Evolutionary conservation across 2,329 filamentous ascomycete genomes (phyloP), one percentile per base, ranked within the genome.

Genomic region (Xylaria sp.): DNA sequence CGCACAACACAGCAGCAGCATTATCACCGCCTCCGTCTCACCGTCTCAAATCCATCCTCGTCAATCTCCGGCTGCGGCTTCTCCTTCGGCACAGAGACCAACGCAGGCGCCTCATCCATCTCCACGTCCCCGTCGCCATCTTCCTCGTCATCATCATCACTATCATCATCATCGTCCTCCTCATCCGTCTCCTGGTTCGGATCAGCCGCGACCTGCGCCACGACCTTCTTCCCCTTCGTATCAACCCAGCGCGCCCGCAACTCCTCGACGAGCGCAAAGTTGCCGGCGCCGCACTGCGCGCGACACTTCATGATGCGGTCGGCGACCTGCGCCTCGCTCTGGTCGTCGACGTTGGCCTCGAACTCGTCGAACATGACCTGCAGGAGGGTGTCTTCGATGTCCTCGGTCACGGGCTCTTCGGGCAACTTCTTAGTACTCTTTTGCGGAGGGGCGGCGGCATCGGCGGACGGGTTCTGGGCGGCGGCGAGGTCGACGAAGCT

Each of bases 291-390:
- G 68, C 86, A 85, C 70, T 89, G 82, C 60, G 79, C 78, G 68
- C 86, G 80, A 64, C 93, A 76, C 55, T 80, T 79, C 73, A 95
- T 76, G 60, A 97, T 90, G 67, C 86, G 80, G 60, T 80, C 78
- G 8, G 92, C 92, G 5, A 96, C 84, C 58, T 87, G 83, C 56
- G 83, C 85, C 39, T 87, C 89, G 52, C 88, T 93, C 68, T 92
- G 92, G 74, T 99, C 94, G 70, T 97, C 94, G 34, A 97, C 84
- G 59, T 90, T 88, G 58, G 94, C 89, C 69, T 96, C 92, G 70
- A 97, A 99, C 75, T 99, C 94, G 76, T 97, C 94, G 63, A 89
- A 83, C 88, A 97, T 94, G 62, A 96, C 87, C 70, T 97, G 90
- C 52, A 96, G 79, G 52, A 97, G 79, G 55, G 95, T 86, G 47